Percentiles rank a stretch among this genome's conserved stretches.
Evolutionary conservation across 2,329 filamentous ascomycete genomes (phyloP).

Genomic region (Botrytis medusae): DNA sequence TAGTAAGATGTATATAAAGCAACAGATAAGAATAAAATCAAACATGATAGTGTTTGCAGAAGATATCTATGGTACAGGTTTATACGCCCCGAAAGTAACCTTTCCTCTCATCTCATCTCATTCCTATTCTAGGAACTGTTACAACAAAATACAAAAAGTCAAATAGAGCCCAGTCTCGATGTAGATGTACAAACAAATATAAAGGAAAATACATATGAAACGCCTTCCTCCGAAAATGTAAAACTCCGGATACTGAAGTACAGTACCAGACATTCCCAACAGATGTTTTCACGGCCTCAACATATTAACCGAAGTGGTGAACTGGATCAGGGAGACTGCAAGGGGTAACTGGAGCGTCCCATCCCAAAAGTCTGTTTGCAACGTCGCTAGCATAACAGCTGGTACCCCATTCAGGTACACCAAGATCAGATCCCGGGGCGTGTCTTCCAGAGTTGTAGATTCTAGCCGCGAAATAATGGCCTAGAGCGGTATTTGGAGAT

Average conservation of each 20-base stretch:
- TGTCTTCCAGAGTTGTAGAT: conserved; percentile 46
- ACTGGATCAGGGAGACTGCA: background rate
- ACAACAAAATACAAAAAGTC: background rate
- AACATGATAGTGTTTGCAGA: background rate
- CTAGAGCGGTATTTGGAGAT: conserved; percentile 31
- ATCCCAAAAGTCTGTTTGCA: conserved; percentile 31
- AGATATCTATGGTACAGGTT: background rate
- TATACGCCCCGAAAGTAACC: background rate
- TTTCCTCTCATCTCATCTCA: background rate
- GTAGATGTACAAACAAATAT: background rate
- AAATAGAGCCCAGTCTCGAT: background rate
- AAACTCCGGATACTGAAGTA: background rate
- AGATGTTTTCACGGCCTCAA: background rate
- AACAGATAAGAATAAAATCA: background rate
- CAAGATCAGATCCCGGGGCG: conserved; percentile 39
- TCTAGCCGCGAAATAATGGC: conserved; percentile 41
- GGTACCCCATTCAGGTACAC: conserved; percentile 25
- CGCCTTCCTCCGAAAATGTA: background rate
- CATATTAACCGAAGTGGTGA: background rate
- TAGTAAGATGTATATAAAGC: background rate
- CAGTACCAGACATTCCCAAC: background rate
- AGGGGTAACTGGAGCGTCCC: background rate
- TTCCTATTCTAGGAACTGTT: background rate
- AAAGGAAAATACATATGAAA: background rate
- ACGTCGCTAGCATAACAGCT: conserved; percentile 35